Percentiles rank a stretch among this genome's conserved stretches.
Evolutionary conservation across 495 filamentous ascomycete species (phyloP).

Genomic region (Halenospora varia): DNA sequence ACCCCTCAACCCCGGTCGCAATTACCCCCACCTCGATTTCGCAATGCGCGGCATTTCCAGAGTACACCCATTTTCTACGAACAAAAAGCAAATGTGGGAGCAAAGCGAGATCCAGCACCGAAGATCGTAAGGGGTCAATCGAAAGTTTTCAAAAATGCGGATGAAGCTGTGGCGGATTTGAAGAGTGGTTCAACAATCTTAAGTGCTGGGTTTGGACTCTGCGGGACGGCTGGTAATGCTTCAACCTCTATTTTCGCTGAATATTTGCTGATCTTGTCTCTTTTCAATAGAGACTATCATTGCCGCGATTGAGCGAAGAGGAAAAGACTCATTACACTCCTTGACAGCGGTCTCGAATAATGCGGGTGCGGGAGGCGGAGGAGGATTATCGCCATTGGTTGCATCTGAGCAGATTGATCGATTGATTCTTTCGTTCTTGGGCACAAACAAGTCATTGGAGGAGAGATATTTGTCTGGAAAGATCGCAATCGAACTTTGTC

Average conservation of each 20-base stretch:
- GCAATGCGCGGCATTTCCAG: background rate
- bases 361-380: slow-evolving; percentile 52
- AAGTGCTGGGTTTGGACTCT: slow-evolving; percentile 59
- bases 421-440: slow-evolving; percentile 58
- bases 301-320: slow-evolving; percentile 41
- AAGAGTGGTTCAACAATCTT: slow-evolving; percentile 53
- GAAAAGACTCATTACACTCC: slow-evolving; percentile 39
- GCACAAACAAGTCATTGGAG: slow-evolving; percentile 62
- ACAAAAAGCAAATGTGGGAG: slow-evolving; percentile 16
- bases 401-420: slow-evolving; percentile 51
- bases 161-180: slow-evolving; percentile 58
- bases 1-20: slow-evolving; percentile 3
- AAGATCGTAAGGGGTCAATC: slow-evolving; percentile 35
- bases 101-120: slow-evolving; percentile 24
- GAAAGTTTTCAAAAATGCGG: slow-evolving; percentile 51
- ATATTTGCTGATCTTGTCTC: background rate
- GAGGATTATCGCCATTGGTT: slow-evolving; percentile 48
- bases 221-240: slow-evolving; percentile 51
- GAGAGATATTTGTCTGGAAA: slow-evolving; percentile 56
- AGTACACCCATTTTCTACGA: slow-evolving; percentile 9
- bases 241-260: background rate
- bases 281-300: slow-evolving; percentile 41
- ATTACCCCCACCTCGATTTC: background rate
- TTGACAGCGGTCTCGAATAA: slow-evolving; percentile 66
- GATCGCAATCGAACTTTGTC: slow-evolving; percentile 60